These are phyloP conservation scores for Mangifera indica DNA, from an alignment of 345 rosid species.

Conservation along the genomic window DNA sequence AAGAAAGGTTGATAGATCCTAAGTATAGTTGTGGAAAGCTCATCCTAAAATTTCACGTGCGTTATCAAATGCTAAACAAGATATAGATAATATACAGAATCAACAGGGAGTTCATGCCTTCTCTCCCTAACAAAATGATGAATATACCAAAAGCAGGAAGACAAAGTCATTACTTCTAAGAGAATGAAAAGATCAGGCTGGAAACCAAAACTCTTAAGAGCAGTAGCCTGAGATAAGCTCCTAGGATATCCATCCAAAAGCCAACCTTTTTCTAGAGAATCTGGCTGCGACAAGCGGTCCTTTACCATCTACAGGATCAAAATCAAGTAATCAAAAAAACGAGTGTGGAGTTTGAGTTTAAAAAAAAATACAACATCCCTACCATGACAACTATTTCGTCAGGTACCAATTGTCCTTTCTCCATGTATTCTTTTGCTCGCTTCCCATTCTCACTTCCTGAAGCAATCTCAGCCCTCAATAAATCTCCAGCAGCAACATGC, in stretches of 20 bases:
- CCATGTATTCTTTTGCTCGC: conserved; percentile 81
- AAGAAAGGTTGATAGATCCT: conserved; percentile 12
- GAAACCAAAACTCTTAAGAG: conserved; percentile 63
- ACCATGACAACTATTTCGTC: conserved; percentile 76
- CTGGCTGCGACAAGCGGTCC: conserved; percentile 67
- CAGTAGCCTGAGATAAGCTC: conserved; percentile 84
- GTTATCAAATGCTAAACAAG: not conserved
- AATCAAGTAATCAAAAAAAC: conserved; percentile 18
- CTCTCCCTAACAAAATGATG: not conserved
- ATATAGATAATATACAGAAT: not conserved
- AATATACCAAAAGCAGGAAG: not conserved
- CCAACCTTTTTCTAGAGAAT: conserved; percentile 84
- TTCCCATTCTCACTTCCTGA: conserved; percentile 84
- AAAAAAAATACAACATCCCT: conserved; percentile 17
- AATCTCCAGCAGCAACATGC: conserved; percentile 91
- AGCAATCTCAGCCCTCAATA: conserved; percentile 74
- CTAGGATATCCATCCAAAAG: conserved; percentile 97
- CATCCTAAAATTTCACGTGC: not conserved
- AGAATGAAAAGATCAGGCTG: conserved; percentile 83
- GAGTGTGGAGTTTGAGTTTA: conserved; percentile 11
- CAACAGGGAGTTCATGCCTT: not conserved
- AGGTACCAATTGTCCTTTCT: conserved; percentile 79
- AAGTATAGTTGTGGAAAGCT: not conserved
- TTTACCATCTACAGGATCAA: conserved; percentile 69
- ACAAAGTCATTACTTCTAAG: conserved; percentile 57